Evolutionary conservation across 805 yeast genomes (phyloP).

Genomic region (Pichia nakasei): DNA sequence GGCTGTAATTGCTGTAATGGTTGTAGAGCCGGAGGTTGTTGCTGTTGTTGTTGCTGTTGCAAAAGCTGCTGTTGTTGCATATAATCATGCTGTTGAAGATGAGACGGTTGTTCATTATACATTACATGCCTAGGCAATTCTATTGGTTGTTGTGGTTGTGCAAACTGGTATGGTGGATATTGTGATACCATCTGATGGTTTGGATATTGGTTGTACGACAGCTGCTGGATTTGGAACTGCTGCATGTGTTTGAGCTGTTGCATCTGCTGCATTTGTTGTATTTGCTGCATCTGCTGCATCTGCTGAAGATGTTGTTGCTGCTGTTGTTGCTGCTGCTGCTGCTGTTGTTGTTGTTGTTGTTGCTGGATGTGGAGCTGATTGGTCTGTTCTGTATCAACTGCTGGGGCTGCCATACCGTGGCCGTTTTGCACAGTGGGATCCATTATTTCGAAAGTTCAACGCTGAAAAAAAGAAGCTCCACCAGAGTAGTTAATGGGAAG

Average conservation of each 20-base stretch:
- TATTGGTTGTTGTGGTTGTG: background rate
- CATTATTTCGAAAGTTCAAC: background rate
- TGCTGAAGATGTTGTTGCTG: constrained; percentile 1
- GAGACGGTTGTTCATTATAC: background rate
- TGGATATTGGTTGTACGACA: background rate
- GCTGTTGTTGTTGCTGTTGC: constrained; percentile 1
- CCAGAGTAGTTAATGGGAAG: too few species aligned
- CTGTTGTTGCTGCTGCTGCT: background rate
- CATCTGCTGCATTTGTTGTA: background rate
- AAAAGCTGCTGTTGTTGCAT: background rate
- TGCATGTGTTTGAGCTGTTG: background rate
- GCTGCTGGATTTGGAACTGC: background rate
- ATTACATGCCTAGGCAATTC: background rate
- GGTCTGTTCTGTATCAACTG: background rate
- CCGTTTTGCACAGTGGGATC: background rate
- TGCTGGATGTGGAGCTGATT: background rate
- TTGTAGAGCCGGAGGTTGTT: background rate
- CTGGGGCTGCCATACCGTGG: background rate
- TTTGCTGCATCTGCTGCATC: background rate
- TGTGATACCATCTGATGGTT: background rate
- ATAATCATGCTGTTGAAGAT: background rate
- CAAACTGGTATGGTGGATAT: background rate
- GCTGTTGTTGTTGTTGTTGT: background rate
- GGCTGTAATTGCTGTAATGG: background rate
- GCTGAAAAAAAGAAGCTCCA: too few species aligned